Evolutionary conservation across 129 eudicot species (phyloP), one percentile per base, ranked within the genome.

Genomic region (Centrapalus pauciflorus): DNA sequence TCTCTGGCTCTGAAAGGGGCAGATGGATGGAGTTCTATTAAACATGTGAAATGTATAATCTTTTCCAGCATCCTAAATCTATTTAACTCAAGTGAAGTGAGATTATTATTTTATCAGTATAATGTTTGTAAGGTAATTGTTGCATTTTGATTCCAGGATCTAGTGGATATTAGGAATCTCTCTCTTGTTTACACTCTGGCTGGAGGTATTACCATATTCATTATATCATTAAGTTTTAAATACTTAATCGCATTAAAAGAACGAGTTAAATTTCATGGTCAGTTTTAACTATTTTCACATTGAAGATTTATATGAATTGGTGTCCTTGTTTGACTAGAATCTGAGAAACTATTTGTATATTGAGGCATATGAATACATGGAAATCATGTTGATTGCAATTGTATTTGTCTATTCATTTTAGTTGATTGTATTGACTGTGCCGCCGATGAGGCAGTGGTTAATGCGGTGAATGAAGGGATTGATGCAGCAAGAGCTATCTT

Each of bases 381-480:
- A 65, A 46, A 17, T 6, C 59, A 24, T 32, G 24, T 58, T 57
- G 16, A 41, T 43, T 11, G 20, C 50, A 25, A 3, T 12, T 51
- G 40, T 20, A 37, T 63, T 11, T 75, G 37, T 66, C 35, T 13
- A 51, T 38, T 17, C 2, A 2, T 61, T 65, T 7, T 52, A 90
- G 98, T 88, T 82, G 98, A 93, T 77, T 93, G 96, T 80, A 93
- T 93, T 27, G 98, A 93, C 49, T 93, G 95, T 86, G 98, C 98
- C 25, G 98, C 98, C n/a, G 98, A 93, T 72, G 95, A 64, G 57
- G 84, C 98, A 0, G 98, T 88, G 64, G 90, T 88, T 66, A 80
- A 78, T 69, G 98, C 96, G 45, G 98, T 85, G 46, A 83, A 85
- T 74, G 96, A 93, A 79, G 98, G 98, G 50, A 83, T 93, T 17